Conservation (phyloP, 192 early-diverging fungal genomes). For the Coemansia asiatica region DNA sequence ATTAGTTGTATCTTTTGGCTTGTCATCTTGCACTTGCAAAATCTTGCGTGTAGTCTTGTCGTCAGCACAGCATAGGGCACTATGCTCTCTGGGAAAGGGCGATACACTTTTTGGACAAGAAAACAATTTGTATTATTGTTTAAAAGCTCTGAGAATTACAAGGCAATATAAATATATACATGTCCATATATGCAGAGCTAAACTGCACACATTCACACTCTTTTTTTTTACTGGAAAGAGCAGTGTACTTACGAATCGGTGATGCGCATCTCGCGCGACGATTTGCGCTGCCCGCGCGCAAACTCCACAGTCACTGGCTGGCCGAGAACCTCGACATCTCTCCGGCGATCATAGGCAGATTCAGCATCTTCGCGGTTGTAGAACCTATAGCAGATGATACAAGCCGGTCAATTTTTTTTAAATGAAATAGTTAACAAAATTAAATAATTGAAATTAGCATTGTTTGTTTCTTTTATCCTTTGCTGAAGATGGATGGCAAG, state of each 20-base stretch:
- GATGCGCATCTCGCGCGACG: conserved; percentile 51
- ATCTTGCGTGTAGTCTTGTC: not conserved
- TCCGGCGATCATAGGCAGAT: conserved; percentile 46
- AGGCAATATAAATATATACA: not conserved
- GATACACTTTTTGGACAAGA: conserved; percentile 13
- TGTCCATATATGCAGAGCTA: not conserved
- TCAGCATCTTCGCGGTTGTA: conserved; percentile 55
- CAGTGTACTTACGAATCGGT: conserved; percentile 44
- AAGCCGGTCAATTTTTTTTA: not conserved
- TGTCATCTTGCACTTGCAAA: not conserved
- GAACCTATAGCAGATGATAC: conserved; percentile 21
- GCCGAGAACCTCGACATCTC: conserved; percentile 27
- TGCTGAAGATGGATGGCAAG: too few relatives aligned
- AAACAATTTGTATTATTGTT: too few relatives aligned
- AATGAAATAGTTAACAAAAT: too few relatives aligned
- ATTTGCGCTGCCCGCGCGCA: conserved; percentile 56
- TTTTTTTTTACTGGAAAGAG: not conserved
- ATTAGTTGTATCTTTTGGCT: not conserved
- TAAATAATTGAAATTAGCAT: too few relatives aligned
- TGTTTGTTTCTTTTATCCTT: too few relatives aligned
- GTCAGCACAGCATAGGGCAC: not conserved
- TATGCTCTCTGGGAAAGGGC: not conserved
- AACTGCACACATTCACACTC: conserved; percentile 5
- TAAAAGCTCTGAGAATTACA: not conserved
- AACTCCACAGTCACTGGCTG: conserved; percentile 49